phyloP scores from a whole-genome alignment of 2,329 filamentous ascomycete genomes.

The Ciborinia camelliae region DNA sequence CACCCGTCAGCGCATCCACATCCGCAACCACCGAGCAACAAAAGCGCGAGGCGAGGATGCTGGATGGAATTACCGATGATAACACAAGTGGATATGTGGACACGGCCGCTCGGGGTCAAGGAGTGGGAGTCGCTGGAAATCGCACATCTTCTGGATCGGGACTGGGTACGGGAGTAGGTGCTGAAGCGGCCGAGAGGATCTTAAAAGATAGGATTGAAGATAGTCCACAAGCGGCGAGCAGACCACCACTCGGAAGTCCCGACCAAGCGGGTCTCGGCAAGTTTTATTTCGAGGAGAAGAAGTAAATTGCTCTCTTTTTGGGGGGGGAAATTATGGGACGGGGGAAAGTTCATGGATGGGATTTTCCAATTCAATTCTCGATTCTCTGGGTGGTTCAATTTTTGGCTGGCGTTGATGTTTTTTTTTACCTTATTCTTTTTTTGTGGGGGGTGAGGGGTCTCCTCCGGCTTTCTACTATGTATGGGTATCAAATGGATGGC shows the following conservation, averaged over 20 bases:
- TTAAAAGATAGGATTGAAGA: constrained; percentile 57
- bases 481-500: too few species aligned
- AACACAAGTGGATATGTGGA: constrained; percentile 58
- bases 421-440: too few species aligned
- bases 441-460: too few species aligned
- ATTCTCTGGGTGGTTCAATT: not conserved
- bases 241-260: constrained; percentile 43
- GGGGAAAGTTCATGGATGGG: too few species aligned
- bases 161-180: constrained; percentile 22
- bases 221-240: constrained; percentile 41
- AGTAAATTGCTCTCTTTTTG: too few species aligned
- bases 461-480: too few species aligned
- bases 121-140: constrained; percentile 20
- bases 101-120: constrained; percentile 48
- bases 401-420: constrained; percentile 1
- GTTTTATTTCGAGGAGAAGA: constrained; percentile 58
- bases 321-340: not conserved
- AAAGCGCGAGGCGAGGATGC: constrained; percentile 58
- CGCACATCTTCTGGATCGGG: constrained; percentile 1
- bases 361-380: too few species aligned
- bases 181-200: constrained; percentile 62
- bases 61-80: constrained; percentile 62
- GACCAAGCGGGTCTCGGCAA: constrained; percentile 50
- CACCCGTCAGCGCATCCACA: constrained; percentile 27
- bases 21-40: constrained; percentile 44